Conservation (phyloP, 2,329 filamentous ascomycete genomes). For the Aureobasidium subglaciale region DNA sequence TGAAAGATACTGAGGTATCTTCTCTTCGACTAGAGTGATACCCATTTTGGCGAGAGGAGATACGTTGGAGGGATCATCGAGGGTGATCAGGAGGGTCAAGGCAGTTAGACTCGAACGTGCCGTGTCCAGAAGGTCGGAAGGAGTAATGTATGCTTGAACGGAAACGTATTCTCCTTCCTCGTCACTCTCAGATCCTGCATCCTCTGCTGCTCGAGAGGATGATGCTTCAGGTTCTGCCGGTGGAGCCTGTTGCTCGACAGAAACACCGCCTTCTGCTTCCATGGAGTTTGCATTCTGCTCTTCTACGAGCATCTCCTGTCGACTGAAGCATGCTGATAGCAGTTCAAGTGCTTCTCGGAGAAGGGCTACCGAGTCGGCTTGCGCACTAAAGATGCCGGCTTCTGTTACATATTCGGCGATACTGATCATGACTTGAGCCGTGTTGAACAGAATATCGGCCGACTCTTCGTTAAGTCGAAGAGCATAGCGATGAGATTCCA, state of each 20-base stretch:
- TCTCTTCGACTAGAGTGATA: constrained; percentile 48
- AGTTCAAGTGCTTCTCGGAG: constrained; percentile 56
- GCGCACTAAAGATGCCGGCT: constrained; percentile 40
- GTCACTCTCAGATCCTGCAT: constrained; percentile 29
- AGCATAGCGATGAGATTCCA: constrained; percentile 58
- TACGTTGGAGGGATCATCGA: constrained; percentile 43
- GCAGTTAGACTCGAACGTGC: constrained; percentile 53
- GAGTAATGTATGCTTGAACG: constrained; percentile 60
- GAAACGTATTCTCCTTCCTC: constrained; percentile 61
- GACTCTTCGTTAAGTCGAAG: constrained; percentile 54
- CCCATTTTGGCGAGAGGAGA: constrained; percentile 50
- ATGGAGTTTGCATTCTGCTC: constrained; percentile 28
- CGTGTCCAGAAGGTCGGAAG: constrained; percentile 60
- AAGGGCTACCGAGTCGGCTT: constrained; percentile 43
- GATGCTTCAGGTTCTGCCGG: constrained; percentile 22
- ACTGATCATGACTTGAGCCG: constrained; percentile 60
- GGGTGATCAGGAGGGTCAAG: constrained; percentile 40
- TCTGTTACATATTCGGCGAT: constrained; percentile 55
- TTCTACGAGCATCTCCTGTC: constrained; percentile 40
- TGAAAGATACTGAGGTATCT: constrained; percentile 46
- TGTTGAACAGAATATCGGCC: constrained; percentile 64
- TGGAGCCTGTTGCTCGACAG: constrained; percentile 25
- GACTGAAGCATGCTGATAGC: constrained; percentile 44
- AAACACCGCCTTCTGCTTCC: constrained; percentile 16
- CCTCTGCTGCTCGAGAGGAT: constrained; percentile 18